Evolutionary conservation across 1,139 yeast species (phyloP).

Genomic region (Debaryomycetaceae sp.): DNA sequence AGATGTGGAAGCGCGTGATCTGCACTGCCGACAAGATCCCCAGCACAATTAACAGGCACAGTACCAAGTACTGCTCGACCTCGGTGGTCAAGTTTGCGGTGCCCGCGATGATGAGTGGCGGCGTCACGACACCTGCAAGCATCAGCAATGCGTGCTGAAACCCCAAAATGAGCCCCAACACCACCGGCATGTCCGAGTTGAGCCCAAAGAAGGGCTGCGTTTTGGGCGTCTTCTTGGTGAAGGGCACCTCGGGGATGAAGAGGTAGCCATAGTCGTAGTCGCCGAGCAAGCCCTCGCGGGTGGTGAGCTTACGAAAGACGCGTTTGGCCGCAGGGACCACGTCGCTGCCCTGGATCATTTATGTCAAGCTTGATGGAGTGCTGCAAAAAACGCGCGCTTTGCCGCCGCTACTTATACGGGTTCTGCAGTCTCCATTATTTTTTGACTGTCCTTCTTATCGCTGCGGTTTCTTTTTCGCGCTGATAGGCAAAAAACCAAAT

Average conservation of each 20-base stretch:
- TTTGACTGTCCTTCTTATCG: not conserved
- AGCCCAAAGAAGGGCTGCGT: slow-evolving; percentile 79
- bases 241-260: slow-evolving; percentile 76
- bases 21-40: slow-evolving; percentile 74
- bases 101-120: slow-evolving; percentile 66
- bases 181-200: slow-evolving; percentile 71
- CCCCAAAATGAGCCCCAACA: slow-evolving; percentile 72
- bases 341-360: slow-evolving; percentile 11
- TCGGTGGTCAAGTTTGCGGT: slow-evolving; percentile 53
- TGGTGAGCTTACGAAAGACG: slow-evolving; percentile 46
- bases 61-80: slow-evolving; percentile 65
- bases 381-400: too few relatives aligned
- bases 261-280: slow-evolving; percentile 77
- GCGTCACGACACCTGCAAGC: slow-evolving; percentile 90
- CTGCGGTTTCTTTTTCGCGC: not conserved
- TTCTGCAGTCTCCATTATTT: not conserved
- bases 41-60: slow-evolving; percentile 69
- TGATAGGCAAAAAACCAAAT: not conserved
- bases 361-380: too few relatives aligned
- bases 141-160: slow-evolving; percentile 84
- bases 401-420: too few relatives aligned
- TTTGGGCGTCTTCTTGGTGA: slow-evolving; percentile 44
- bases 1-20: slow-evolving; percentile 75
- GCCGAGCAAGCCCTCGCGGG: slow-evolving; percentile 75
- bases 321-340: slow-evolving; percentile 19